These are phyloP conservation scores for Nakataea oryzae DNA, from an alignment of 2,329 filamentous ascomycete genomes.

Conservation along the genomic window DNA sequence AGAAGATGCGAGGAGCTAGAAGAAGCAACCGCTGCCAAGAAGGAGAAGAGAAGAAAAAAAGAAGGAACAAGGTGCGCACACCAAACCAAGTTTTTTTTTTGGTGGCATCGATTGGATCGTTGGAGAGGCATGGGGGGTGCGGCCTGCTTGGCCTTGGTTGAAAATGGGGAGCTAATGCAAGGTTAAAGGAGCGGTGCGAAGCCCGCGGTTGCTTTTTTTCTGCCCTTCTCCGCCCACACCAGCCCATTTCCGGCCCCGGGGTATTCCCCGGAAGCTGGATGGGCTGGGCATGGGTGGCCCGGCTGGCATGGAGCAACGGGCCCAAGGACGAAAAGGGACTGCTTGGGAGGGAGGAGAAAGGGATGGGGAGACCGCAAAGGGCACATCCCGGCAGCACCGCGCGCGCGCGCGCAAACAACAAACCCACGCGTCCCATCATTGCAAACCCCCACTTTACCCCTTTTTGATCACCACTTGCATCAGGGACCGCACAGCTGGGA, in stretches of 20 bases:
- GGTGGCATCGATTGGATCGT: background rate
- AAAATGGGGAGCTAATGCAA: constrained; percentile 1
- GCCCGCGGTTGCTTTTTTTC: background rate
- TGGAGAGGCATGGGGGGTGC: background rate
- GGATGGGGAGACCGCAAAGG: background rate
- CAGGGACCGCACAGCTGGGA: background rate
- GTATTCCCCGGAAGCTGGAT: background rate
- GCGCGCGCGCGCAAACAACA: no score
- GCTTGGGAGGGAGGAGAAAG: background rate
- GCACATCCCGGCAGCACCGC: no score
- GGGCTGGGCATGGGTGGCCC: background rate
- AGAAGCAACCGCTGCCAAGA: no score
- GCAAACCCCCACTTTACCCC: background rate
- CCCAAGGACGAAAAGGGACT: background rate
- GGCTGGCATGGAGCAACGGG: background rate
- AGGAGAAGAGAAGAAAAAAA: background rate
- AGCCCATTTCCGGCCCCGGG: background rate
- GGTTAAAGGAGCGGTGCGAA: background rate
- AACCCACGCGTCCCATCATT: background rate
- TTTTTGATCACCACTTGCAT: background rate
- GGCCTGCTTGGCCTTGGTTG: background rate
- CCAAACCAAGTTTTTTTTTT: no score
- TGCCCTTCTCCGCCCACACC: background rate
- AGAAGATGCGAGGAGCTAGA: no score
- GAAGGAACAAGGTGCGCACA: background rate